Evolutionary conservation across 2,329 filamentous ascomycete species (phyloP).

Genomic region (Dothidotthia symphoricarpi): DNA sequence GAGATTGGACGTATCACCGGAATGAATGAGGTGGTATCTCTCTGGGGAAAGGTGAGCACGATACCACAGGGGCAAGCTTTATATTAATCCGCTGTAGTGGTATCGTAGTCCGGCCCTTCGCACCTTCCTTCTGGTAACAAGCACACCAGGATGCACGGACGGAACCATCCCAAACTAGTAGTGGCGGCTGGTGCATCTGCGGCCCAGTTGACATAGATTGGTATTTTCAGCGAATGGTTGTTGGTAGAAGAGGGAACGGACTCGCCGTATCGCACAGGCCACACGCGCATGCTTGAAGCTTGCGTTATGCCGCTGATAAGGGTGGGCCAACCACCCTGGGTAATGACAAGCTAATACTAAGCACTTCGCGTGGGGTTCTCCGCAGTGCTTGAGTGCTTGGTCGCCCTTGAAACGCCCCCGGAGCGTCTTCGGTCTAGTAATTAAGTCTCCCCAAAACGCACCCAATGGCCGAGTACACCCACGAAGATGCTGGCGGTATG

Average conservation of each 20-base stretch:
- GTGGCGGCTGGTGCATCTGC: conserved; percentile 12
- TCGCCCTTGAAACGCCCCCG: conserved; percentile 1
- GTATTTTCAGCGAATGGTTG: conserved; percentile 15
- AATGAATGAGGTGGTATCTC: conserved; percentile 17
- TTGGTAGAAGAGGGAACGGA: conserved; percentile 11
- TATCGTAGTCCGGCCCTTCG: conserved; percentile 14
- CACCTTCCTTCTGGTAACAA: conserved; percentile 8
- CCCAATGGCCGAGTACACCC: no score
- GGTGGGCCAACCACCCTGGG: conserved; percentile 11
- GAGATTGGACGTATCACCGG: conserved; percentile 15
- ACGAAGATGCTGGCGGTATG: background rate
- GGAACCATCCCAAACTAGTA: conserved; percentile 15
- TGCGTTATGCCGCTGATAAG: conserved; percentile 24
- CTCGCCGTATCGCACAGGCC: conserved; percentile 13
- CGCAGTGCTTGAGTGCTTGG: conserved; percentile 3
- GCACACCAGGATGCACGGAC: conserved; percentile 18
- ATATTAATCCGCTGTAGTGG: conserved; percentile 18
- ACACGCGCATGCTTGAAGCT: conserved; percentile 18
- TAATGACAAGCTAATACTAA: conserved; percentile 10
- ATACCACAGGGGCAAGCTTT: conserved; percentile 27
- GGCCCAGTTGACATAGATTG: conserved; percentile 21
- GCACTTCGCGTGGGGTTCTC: conserved; percentile 22
- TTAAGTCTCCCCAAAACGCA: no score
- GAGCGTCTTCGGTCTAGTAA: no score
- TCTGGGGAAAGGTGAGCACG: conserved; percentile 4